phyloP scores from a whole-genome alignment of 1,139 yeast genomes.

The Yamadazyma dendronema region DNA sequence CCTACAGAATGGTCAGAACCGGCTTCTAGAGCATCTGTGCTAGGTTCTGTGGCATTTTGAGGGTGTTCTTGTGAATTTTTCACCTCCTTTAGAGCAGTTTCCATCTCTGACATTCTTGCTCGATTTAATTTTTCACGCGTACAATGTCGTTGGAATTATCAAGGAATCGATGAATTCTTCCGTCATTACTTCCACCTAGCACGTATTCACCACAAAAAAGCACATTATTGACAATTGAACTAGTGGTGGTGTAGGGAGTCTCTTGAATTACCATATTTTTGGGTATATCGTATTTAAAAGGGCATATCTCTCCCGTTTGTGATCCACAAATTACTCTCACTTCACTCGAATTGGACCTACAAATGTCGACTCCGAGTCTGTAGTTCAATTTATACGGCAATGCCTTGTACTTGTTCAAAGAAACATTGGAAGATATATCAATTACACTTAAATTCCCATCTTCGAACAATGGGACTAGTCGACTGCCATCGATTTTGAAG shows the following conservation, averaged over 20 bases:
- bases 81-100: too few relatives aligned
- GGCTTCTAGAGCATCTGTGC: too few relatives aligned
- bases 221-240: constrained; percentile 9
- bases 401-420: constrained; percentile 7
- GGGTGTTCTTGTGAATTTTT: too few relatives aligned
- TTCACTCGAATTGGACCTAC: background rate
- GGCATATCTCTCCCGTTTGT: constrained; percentile 4
- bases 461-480: constrained; percentile 4
- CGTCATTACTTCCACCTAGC: constrained; percentile 9
- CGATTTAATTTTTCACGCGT: background rate
- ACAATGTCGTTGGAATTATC: background rate
- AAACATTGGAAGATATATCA: constrained; percentile 1
- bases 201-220: constrained; percentile 2
- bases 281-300: constrained; percentile 2
- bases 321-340: constrained; percentile 6
- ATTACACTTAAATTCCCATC: constrained; percentile 6
- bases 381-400: constrained; percentile 2
- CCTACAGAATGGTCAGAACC: background rate
- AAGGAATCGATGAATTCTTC: constrained; percentile 5
- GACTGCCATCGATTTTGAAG: constrained; percentile 6
- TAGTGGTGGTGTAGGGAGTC: background rate
- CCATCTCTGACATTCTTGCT: too few relatives aligned
- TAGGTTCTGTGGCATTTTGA: too few relatives aligned
- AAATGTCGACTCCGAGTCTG: constrained; percentile 5
- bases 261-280: constrained; percentile 6